Evolutionary conservation across 2,329 filamentous ascomycete species (phyloP).

Genomic region (Parafenestella ontariensis): DNA sequence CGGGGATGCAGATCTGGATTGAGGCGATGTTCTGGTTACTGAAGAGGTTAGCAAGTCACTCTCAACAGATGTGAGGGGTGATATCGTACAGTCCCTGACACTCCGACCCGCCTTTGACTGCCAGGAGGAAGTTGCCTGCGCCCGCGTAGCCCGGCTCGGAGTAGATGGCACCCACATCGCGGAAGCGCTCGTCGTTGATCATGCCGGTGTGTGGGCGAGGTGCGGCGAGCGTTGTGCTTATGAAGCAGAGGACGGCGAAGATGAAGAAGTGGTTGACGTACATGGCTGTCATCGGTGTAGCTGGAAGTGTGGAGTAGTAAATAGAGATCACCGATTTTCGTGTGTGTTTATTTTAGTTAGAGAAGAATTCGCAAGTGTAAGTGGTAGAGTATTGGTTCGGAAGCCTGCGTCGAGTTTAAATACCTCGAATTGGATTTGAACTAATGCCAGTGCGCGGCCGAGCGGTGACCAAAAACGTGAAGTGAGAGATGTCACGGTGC

Average conservation of each 20-base stretch:
- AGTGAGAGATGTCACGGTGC: no score
- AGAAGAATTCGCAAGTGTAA: no score
- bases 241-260: neutral
- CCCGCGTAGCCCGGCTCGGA: neutral
- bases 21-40: constrained; percentile 9
- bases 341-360: no score
- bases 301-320: neutral
- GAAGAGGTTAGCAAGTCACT: neutral
- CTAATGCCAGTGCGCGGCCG: no score
- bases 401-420: no score
- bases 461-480: no score
- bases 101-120: constrained; percentile 3
- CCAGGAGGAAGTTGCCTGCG: neutral
- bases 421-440: no score
- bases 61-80: neutral
- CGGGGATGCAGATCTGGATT: constrained; percentile 16
- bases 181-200: constrained; percentile 20
- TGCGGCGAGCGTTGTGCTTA: neutral
- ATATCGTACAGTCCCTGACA: constrained; percentile 18
- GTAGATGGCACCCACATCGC: constrained; percentile 27
- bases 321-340: no score
- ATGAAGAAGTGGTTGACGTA: neutral
- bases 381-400: no score
- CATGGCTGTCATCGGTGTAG: neutral
- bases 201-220: constrained; percentile 27